Percentiles rank a stretch among this genome's conserved stretches.
phyloP scores from a whole-genome alignment of 306 rosid genomes.

The Prunus armeniaca region DNA sequence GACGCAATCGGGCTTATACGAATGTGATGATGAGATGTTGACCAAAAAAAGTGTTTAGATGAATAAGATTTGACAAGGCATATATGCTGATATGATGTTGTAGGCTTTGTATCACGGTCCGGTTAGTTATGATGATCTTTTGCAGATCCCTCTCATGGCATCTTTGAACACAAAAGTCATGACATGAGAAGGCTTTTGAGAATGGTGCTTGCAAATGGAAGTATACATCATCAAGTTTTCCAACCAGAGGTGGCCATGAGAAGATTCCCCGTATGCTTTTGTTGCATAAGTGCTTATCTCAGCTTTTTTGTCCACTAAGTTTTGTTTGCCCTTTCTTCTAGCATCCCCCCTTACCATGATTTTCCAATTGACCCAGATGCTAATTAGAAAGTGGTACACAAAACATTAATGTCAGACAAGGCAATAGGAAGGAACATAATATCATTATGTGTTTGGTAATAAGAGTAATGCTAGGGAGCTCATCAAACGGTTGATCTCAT shows the following conservation, averaged over 20 bases:
- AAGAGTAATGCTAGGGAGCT: too few species aligned
- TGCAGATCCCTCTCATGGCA: not conserved
- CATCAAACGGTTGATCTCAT: too few species aligned
- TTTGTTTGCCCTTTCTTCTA: not conserved
- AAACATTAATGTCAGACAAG: not conserved
- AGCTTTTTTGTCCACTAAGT: not conserved
- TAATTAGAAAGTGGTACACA: not conserved
- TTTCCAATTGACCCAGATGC: not conserved
- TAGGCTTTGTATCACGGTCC: not conserved
- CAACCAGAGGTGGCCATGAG: not conserved
- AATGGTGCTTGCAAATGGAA: not conserved
- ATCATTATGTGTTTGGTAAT: not conserved
- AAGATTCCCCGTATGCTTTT: not conserved
- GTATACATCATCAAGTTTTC: not conserved
- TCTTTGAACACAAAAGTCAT: not conserved
- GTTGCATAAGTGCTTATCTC: slow-evolving; percentile 5
- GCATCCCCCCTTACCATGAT: not conserved
- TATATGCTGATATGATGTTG: too few species aligned
- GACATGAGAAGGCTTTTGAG: not conserved
- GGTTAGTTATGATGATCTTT: not conserved
- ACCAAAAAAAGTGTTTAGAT: too few species aligned
- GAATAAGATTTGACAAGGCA: not conserved
- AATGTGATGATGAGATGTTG: too few species aligned
- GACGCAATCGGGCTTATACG: too few species aligned
- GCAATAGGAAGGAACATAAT: not conserved